Percentiles rank a stretch among this genome's conserved stretches.
Evolutionary conservation across 1,139 yeast genomes (phyloP).

Genomic region (Candida glucosophila): DNA sequence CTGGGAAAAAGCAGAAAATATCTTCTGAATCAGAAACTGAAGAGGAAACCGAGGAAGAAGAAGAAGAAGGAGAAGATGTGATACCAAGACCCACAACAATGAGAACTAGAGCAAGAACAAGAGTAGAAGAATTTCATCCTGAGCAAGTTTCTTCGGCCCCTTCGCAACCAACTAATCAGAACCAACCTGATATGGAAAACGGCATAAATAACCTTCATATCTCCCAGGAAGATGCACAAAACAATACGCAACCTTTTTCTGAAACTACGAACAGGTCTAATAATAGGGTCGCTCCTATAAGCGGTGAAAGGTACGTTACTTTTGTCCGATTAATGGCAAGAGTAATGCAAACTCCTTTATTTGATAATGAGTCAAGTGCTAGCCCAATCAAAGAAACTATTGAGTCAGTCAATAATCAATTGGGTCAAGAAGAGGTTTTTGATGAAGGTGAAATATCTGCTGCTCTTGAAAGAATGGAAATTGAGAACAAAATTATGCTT

Average conservation of each 20-base stretch:
- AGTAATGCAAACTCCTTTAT: constrained; percentile 37
- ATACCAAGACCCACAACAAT: constrained; percentile 12
- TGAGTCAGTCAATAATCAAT: constrained; percentile 38
- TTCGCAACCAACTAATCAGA: constrained; percentile 5
- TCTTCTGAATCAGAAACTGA: constrained; percentile 8
- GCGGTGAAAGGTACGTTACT: constrained; percentile 39
- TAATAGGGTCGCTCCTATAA: constrained; percentile 20
- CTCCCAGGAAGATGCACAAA: constrained; percentile 5
- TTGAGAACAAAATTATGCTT: constrained; percentile 49
- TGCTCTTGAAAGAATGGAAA: constrained; percentile 45
- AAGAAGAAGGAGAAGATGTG: constrained; percentile 15
- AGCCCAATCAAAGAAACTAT: constrained; percentile 39
- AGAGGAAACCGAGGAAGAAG: constrained; percentile 13
- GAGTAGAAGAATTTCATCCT: constrained; percentile 7
- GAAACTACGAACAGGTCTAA: constrained; percentile 13
- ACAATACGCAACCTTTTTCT: constrained; percentile 12
- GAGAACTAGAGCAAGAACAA: constrained; percentile 11
- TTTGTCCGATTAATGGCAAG: constrained; percentile 40
- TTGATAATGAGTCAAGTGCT: constrained; percentile 34
- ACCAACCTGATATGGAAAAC: constrained; percentile 9
- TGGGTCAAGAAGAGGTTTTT: constrained; percentile 58
- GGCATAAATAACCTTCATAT: constrained; percentile 17
- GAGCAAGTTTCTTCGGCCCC: constrained; percentile 7
- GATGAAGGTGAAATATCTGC: constrained; percentile 41
- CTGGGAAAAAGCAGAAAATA: constrained; percentile 25